These are phyloP conservation scores for Mycosphaerelloides madeirae DNA, from an alignment of 2,329 filamentous ascomycete species.

Conservation along the genomic window DNA sequence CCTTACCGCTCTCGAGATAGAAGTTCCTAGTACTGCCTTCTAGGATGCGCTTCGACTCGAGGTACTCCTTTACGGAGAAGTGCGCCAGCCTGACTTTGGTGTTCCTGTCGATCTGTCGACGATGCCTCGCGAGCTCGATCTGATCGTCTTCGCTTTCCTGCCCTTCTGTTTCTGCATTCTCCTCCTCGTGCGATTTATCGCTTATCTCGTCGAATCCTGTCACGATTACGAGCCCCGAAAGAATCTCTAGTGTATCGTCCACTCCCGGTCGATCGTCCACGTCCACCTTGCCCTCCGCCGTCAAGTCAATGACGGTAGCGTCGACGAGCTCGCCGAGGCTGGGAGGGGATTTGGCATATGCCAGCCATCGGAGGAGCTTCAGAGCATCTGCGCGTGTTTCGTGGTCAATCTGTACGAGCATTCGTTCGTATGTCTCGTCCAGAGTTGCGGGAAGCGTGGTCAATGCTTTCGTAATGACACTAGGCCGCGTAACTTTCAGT, in stretches of 20 bases:
- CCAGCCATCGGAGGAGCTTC: slow-evolving; percentile 19
- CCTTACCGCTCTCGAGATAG: slow-evolving; percentile 5
- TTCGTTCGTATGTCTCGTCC: slow-evolving; percentile 27
- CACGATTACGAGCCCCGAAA: slow-evolving; percentile 11
- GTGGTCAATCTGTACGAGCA: slow-evolving; percentile 17
- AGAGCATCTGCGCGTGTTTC: slow-evolving; percentile 10
- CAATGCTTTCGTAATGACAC: slow-evolving; percentile 12
- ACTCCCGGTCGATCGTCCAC: slow-evolving; percentile 5
- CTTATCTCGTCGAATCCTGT: background rate
- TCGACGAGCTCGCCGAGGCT: slow-evolving; percentile 20
- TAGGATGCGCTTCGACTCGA: slow-evolving; percentile 16
- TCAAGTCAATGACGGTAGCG: slow-evolving; percentile 13
- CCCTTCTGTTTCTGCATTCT: no score
- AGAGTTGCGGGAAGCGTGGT: slow-evolving; percentile 18
- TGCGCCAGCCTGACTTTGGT: slow-evolving; percentile 21
- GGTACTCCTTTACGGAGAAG: slow-evolving; percentile 25
- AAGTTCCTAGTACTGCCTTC: slow-evolving; percentile 8
- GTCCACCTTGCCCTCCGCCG: slow-evolving; percentile 9
- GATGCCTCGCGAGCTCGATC: background rate
- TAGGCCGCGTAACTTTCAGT: slow-evolving; percentile 15
- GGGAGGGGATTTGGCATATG: slow-evolving; percentile 17
- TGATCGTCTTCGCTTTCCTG: no score
- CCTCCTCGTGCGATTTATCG: no score
- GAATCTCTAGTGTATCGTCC: slow-evolving; percentile 12
- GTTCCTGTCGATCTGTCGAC: slow-evolving; percentile 1